phyloP scores from a whole-genome alignment of 352 stramenopile genomes.

The Globisporangium orthogonon region DNA sequence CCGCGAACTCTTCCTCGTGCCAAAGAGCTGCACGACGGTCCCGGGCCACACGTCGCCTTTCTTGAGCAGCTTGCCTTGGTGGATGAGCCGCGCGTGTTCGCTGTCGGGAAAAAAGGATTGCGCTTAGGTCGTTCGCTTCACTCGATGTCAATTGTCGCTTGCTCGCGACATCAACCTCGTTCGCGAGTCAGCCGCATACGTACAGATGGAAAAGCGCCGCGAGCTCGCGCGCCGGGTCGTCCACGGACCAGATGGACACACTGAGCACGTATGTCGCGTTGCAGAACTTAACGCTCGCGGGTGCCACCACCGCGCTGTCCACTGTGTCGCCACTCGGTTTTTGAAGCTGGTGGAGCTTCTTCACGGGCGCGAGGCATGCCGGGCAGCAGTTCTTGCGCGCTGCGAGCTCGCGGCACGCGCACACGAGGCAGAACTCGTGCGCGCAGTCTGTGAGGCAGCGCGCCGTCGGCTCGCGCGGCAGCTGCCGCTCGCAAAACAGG shows the following conservation, averaged over 20 bases:
- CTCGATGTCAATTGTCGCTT: no score
- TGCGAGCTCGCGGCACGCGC: slow-evolving; percentile 46
- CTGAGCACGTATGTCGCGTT: slow-evolving; percentile 75
- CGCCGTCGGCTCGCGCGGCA: slow-evolving; percentile 24
- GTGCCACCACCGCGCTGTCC: slow-evolving; percentile 15
- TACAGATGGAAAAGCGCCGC: slow-evolving; percentile 72
- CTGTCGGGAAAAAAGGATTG: slow-evolving; percentile 14
- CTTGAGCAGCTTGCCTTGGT: slow-evolving; percentile 77
- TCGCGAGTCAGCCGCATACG: slow-evolving; percentile 4
- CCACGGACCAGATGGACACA: slow-evolving; percentile 72
- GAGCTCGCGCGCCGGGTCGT: slow-evolving; percentile 57
- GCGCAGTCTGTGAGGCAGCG: slow-evolving; percentile 72
- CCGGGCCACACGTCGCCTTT: slow-evolving; percentile 79
- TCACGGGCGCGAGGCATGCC: slow-evolving; percentile 48
- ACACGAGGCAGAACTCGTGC: slow-evolving; percentile 77
- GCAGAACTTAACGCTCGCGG: slow-evolving; percentile 71
- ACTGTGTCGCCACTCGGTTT: background rate
- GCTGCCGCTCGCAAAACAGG: slow-evolving; percentile 42
- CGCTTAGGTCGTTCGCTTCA: no score
- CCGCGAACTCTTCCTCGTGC: slow-evolving; percentile 34
- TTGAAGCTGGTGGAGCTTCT: slow-evolving; percentile 51
- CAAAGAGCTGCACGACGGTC: slow-evolving; percentile 77
- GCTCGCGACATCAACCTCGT: background rate
- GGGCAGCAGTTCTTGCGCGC: slow-evolving; percentile 62
- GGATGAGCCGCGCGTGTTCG: slow-evolving; percentile 65